Percentiles rank a stretch among this genome's conserved stretches.
Evolutionary conservation across 192 early-diverging fungal genomes (phyloP).

Genomic region (Phycomyces nitens): DNA sequence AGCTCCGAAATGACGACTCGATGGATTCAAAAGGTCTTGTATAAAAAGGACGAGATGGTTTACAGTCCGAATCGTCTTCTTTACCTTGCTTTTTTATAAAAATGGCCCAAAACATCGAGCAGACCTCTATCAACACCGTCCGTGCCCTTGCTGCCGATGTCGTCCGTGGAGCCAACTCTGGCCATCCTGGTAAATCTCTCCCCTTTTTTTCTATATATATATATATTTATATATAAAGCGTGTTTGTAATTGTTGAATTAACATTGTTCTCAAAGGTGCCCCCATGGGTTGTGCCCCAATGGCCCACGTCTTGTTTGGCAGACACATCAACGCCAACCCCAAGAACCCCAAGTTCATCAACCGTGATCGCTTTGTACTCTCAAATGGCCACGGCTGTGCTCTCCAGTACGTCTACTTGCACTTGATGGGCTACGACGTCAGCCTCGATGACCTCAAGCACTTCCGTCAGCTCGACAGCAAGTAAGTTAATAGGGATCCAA

Average conservation of each 20-base stretch:
- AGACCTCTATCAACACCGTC: conserved; percentile 80
- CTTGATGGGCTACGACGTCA: conserved; percentile 81
- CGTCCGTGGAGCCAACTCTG: conserved; percentile 85
- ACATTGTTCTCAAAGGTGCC: too few relatives aligned
- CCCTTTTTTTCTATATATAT: too few relatives aligned
- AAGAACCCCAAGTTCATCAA: conserved; percentile 88
- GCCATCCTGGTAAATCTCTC: conserved; percentile 74
- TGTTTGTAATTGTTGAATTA: too few relatives aligned
- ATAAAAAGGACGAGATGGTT: neutral
- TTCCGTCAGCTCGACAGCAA: conserved; percentile 82
- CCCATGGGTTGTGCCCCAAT: conserved; percentile 98
- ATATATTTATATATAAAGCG: too few relatives aligned
- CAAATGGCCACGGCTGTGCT: conserved; percentile 96
- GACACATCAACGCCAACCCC: conserved; percentile 80
- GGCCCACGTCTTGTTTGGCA: conserved; percentile 86
- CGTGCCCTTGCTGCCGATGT: conserved; percentile 86
- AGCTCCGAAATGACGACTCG: too few relatives aligned
- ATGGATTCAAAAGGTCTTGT: neutral
- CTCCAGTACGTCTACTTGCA: conserved; percentile 91
- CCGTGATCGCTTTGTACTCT: conserved; percentile 96
- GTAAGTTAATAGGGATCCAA: too few relatives aligned
- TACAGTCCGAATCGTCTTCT: neutral
- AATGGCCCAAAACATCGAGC: conserved; percentile 47
- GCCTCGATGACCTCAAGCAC: conserved; percentile 86
- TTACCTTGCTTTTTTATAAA: conserved; percentile 17